Percentiles rank a stretch among this genome's conserved stretches.
These are phyloP conservation scores for Fusarium sp. DNA, from an alignment of 2,329 filamentous ascomycete species.

Conservation along the genomic window DNA sequence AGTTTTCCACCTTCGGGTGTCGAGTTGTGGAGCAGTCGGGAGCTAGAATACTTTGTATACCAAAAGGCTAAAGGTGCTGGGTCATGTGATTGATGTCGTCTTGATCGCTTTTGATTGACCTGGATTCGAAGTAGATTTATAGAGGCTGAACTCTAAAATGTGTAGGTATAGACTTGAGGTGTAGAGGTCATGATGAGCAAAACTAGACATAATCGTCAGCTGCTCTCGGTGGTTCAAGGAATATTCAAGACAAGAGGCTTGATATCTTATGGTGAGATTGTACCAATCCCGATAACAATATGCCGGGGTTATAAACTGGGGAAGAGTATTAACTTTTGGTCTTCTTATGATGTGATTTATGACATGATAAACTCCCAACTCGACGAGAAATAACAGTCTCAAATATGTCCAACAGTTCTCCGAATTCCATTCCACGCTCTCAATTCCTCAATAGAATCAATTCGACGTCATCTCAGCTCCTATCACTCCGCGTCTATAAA, in stretches of 20 bases:
- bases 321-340: background rate
- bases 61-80: background rate
- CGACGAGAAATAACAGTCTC: background rate
- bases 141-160: constrained; percentile 24
- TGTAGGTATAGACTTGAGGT: background rate
- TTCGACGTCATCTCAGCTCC: constrained; percentile 33
- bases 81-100: constrained; percentile 36
- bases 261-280: background rate
- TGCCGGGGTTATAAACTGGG: background rate
- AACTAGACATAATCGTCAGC: background rate
- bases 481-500: constrained; percentile 5
- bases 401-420: background rate
- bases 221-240: background rate
- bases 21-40: constrained; percentile 35
- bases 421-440: background rate
- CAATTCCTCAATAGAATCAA: background rate
- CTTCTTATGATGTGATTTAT: background rate
- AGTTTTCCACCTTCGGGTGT: constrained; percentile 39
- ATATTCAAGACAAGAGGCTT: background rate
- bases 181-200: constrained; percentile 23
- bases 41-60: constrained; percentile 6
- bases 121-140: constrained; percentile 1
- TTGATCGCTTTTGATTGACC: constrained; percentile 3
- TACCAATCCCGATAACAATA: background rate
- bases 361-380: background rate